phyloP scores from a whole-genome alignment of 139 green algal species.

The Chlorella sp. region DNA sequence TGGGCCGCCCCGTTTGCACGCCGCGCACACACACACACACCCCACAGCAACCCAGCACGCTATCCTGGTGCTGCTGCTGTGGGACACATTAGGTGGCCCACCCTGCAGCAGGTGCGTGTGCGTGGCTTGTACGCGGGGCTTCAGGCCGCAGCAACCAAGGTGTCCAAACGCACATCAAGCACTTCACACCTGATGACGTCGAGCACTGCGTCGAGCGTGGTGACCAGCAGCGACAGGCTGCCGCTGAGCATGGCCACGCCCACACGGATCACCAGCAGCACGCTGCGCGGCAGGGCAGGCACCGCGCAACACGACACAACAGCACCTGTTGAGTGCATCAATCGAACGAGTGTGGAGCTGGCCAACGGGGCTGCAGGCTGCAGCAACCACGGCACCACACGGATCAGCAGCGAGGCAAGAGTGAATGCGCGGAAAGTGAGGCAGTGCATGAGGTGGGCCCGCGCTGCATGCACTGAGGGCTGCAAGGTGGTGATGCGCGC shows the following conservation, averaged over 20 bases:
- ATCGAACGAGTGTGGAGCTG: no score
- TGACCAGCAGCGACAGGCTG: conserved; percentile 1
- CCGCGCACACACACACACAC: no score
- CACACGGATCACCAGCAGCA: background rate
- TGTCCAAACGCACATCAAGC: background rate
- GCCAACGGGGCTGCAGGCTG: background rate
- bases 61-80: no score
- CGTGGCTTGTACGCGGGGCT: no score
- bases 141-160: no score
- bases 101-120: no score
- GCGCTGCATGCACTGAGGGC: background rate
- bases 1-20: no score
- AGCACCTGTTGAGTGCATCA: background rate
- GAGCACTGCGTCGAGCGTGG: conserved; percentile 4
- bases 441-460: background rate
- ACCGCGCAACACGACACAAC: background rate
- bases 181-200: conserved; percentile 7
- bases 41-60: no score
- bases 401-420: background rate
- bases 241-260: background rate
- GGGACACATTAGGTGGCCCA: no score
- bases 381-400: background rate
- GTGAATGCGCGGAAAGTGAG: background rate
- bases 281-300: background rate
- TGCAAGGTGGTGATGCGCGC: background rate